A percentile compares a stretch with the other conserved stretches of the same genome.
phyloP scores from a whole-genome alignment of 148 eudicot genomes.

The Suaeda aralocaspica region DNA sequence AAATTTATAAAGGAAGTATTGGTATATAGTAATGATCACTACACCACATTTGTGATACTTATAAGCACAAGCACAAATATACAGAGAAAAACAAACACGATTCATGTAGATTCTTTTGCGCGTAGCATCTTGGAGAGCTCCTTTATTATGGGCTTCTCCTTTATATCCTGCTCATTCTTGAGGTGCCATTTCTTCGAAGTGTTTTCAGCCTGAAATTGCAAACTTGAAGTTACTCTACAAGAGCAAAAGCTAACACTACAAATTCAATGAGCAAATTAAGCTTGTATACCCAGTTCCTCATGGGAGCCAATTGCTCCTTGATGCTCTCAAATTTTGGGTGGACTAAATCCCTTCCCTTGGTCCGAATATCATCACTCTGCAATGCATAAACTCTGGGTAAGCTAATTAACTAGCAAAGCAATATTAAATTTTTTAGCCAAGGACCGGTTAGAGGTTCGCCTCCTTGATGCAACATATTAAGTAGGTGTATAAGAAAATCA shows the following conservation, averaged over 20 bases:
- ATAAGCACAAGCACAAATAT: neutral
- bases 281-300: conserved; percentile 61
- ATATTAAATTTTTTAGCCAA: no score
- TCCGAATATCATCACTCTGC: conserved; percentile 59
- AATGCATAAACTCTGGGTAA: neutral
- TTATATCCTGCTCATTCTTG: conserved; percentile 43
- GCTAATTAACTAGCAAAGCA: no score
- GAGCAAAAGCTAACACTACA: neutral
- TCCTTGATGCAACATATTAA: no score
- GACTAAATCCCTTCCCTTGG: conserved; percentile 56
- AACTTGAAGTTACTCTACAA: conserved; percentile 6
- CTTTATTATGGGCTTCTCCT: conserved; percentile 60
- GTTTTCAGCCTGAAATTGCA: conserved; percentile 52
- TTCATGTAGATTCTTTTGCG: conserved; percentile 38
- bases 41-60: no score
- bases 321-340: conserved; percentile 53
- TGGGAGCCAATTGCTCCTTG: conserved; percentile 53
- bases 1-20: no score
- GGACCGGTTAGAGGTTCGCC: no score
- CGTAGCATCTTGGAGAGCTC: conserved; percentile 65
- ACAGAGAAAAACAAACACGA: neutral
- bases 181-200: conserved; percentile 75
- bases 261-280: neutral
- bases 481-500: no score
- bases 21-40: no score